Conservation (phyloP, 225 moss, liverwort and hornwort genomes). For the Lunularia cruciata region DNA sequence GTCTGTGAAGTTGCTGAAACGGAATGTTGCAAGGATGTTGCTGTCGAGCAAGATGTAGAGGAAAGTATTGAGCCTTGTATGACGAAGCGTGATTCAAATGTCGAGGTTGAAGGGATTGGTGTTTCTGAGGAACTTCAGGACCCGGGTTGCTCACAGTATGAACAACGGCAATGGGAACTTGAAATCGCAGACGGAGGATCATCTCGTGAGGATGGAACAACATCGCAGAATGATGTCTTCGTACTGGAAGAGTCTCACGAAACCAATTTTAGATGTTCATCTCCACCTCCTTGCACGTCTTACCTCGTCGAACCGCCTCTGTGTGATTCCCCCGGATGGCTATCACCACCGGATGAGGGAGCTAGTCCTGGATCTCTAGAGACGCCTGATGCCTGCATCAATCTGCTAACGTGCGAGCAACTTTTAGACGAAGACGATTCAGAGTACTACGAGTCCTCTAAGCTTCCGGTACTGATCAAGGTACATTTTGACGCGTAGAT, state of each 20-base stretch:
- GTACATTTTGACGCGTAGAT: constrained; percentile 7
- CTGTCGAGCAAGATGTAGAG: background rate
- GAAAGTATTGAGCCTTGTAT: background rate
- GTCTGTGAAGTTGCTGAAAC: background rate
- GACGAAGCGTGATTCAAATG: background rate
- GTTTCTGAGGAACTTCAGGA: background rate
- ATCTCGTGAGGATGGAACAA: background rate
- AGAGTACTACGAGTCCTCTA: constrained; percentile 25
- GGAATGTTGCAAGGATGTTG: background rate
- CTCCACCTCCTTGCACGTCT: background rate
- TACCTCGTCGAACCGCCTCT: background rate
- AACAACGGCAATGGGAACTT: background rate
- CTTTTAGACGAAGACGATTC: constrained; percentile 14
- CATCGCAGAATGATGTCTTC: background rate
- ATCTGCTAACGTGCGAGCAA: constrained; percentile 24
- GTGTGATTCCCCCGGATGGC: background rate
- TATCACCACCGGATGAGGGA: background rate
- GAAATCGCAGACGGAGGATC: background rate
- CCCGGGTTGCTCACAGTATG: background rate
- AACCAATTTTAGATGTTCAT: background rate
- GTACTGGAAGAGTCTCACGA: background rate
- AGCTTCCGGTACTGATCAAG: constrained; percentile 24
- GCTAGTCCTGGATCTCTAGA: background rate
- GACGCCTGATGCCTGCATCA: constrained; percentile 1
- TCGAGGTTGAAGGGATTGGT: background rate